Percentiles rank a stretch among this genome's conserved stretches.
Evolutionary conservation across 306 rosid species (phyloP).

Genomic region (Quercus gilva): DNA sequence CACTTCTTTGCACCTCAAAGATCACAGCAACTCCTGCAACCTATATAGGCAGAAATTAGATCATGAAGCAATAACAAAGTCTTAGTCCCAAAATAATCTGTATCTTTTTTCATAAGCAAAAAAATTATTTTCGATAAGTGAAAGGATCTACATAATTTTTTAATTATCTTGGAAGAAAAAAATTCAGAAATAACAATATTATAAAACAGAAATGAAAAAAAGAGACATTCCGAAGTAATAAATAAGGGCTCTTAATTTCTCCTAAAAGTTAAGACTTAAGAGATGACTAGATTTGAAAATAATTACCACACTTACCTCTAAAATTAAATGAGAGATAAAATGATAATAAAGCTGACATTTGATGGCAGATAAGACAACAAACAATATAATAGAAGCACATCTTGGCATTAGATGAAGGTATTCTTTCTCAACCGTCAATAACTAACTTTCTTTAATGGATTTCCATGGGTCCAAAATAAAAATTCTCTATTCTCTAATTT

Average conservation of each 20-base stretch:
- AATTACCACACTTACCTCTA: not conserved
- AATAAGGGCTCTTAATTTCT: not conserved
- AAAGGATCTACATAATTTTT: too few relatives aligned
- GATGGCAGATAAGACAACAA: not conserved
- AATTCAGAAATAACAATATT: not conserved
- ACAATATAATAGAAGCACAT: not conserved
- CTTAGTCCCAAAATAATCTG: constrained; percentile 2
- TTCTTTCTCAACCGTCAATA: too few relatives aligned
- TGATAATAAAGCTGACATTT: not conserved
- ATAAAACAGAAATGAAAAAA: not conserved
- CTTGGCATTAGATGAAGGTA: not conserved
- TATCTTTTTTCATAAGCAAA: not conserved
- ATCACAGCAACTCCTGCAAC: constrained; percentile 69
- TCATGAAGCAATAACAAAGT: not conserved
- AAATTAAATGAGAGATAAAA: not conserved
- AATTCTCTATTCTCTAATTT: too few relatives aligned
- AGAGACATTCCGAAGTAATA: not conserved
- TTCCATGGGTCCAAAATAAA: too few relatives aligned
- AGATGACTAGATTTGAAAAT: not conserved
- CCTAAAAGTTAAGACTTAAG: not conserved
- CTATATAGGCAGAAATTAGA: constrained; percentile 36
- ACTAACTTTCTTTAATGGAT: too few relatives aligned
- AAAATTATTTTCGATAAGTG: too few relatives aligned
- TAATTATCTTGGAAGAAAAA: not conserved
- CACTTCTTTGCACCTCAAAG: constrained; percentile 89